Evolutionary conservation across 805 yeast species (phyloP).

Genomic region (Brettanomyces nanus): DNA sequence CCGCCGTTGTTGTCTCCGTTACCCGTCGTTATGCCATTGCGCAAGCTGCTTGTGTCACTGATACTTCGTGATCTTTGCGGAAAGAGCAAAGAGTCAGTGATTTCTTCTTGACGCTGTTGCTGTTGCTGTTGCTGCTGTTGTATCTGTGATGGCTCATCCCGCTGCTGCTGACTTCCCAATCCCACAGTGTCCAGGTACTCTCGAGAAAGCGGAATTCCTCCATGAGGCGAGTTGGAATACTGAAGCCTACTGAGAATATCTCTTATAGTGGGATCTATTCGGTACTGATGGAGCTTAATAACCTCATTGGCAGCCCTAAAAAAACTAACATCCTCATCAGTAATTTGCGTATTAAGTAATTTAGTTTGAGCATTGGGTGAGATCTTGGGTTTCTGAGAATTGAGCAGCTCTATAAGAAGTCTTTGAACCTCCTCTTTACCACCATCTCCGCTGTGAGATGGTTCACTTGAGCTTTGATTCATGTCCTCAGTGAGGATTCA

Average conservation of each 20-base stretch:
- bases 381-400: conserved; percentile 22
- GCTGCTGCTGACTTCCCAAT: conserved; percentile 8
- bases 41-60: too few relatives aligned
- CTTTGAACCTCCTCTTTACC: conserved; percentile 15
- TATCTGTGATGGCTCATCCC: conserved; percentile 2
- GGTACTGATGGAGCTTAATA: conserved; percentile 31
- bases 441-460: too few relatives aligned
- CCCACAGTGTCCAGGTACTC: conserved; percentile 12
- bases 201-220: conserved; percentile 34
- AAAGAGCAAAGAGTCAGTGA: too few relatives aligned
- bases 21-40: too few relatives aligned
- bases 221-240: conserved; percentile 52
- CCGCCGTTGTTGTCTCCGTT: conserved; percentile 8
- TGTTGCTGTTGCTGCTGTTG: neutral
- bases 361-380: conserved; percentile 14
- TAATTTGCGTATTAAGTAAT: conserved; percentile 16
- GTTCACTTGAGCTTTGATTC: neutral
- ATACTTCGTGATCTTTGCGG: too few relatives aligned
- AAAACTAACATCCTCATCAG: conserved; percentile 46
- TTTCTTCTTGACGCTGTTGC: neutral
- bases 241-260: conserved; percentile 52
- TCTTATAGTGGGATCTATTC: conserved; percentile 56
- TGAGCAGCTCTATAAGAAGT: conserved; percentile 18
- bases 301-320: conserved; percentile 56
- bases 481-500: neutral